Conservation (phyloP, 768 basidiomycete species). For the Punctularia strigosozonata region DNA sequence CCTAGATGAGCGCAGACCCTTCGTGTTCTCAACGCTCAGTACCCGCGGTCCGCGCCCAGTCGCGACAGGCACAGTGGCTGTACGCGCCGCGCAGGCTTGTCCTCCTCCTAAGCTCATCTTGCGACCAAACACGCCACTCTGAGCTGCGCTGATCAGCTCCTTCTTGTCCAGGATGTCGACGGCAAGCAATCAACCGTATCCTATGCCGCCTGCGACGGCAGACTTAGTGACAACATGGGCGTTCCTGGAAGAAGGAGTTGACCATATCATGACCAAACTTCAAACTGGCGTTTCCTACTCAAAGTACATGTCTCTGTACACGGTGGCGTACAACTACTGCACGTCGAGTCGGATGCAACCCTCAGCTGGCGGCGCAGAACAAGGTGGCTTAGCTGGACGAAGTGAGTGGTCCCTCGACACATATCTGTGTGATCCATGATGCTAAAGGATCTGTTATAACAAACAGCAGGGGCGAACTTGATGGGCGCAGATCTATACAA, state of each 20-base stretch:
- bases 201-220: constrained; percentile 53
- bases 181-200: constrained; percentile 20
- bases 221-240: constrained; percentile 82
- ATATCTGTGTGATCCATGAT: constrained; percentile 12
- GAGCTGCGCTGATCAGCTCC: constrained; percentile 2
- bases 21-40: too few relatives aligned
- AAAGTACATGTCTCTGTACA: constrained; percentile 82
- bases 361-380: constrained; percentile 28
- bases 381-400: constrained; percentile 29
- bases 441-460: constrained; percentile 5
- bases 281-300: constrained; percentile 84
- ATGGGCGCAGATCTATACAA: constrained; percentile 98
- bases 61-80: too few relatives aligned
- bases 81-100: too few relatives aligned
- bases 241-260: constrained; percentile 78
- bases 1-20: too few relatives aligned
- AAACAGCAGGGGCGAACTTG: constrained; percentile 76
- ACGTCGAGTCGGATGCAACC: constrained; percentile 77
- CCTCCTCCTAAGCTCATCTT: too few relatives aligned
- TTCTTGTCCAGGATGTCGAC: constrained; percentile 15
- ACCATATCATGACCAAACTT: constrained; percentile 87
- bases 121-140: too few relatives aligned
- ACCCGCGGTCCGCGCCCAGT: too few relatives aligned
- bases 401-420: constrained; percentile 33
- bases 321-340: constrained; percentile 97